phyloP scores from a whole-genome alignment of 805 yeast genomes.

The Starmerella davenportii region DNA sequence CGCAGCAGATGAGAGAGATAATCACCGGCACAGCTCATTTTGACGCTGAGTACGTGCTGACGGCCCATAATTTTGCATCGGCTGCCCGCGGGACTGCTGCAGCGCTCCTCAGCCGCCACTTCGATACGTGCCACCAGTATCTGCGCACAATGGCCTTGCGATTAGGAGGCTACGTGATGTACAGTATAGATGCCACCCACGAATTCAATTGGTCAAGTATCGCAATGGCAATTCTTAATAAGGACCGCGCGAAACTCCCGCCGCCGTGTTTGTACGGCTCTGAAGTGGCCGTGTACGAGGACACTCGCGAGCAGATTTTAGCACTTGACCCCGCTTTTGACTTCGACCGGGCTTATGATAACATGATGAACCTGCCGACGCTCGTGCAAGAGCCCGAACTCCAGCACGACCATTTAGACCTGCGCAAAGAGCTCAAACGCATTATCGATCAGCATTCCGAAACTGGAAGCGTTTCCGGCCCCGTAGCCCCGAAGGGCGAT shows the following conservation, averaged over 20 bases:
- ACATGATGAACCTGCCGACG: slow-evolving; percentile 1
- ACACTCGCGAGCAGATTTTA: slow-evolving; percentile 10
- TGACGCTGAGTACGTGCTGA: no score
- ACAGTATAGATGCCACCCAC: neutral
- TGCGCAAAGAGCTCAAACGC: neutral
- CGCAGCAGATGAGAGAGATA: neutral
- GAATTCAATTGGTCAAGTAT: neutral
- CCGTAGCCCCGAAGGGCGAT: slow-evolving; percentile 3
- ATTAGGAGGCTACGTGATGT: slow-evolving; percentile 3
- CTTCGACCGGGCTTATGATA: slow-evolving; percentile 3
- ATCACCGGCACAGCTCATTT: neutral
- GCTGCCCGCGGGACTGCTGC: no score
- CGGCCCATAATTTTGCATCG: no score
- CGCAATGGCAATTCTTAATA: neutral
- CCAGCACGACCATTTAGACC: neutral
- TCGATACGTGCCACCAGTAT: slow-evolving; percentile 11
- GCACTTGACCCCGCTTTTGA: slow-evolving; percentile 13
- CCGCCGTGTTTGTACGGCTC: slow-evolving; percentile 1
- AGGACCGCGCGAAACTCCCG: neutral
- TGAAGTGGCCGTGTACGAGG: slow-evolving; percentile 1
- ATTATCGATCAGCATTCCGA: neutral
- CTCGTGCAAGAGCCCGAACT: neutral
- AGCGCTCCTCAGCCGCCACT: slow-evolving; percentile 1
- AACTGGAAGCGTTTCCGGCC: neutral
- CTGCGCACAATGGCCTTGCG: slow-evolving; percentile 8